phyloP scores from a whole-genome alignment of 495 filamentous ascomycete genomes.

The Aspergillus asperescens region DNA sequence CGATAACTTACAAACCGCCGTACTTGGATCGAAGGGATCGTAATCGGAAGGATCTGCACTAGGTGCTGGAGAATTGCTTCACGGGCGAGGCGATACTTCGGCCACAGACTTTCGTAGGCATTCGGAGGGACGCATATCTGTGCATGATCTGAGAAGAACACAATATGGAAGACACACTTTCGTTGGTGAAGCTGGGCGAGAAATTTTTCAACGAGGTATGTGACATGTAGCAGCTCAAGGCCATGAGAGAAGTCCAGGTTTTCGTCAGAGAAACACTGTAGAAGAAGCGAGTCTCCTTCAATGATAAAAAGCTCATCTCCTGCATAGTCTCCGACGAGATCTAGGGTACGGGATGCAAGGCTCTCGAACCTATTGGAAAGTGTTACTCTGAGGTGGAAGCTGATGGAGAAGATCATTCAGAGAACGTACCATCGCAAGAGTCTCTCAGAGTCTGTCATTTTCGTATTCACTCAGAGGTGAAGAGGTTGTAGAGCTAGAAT shows the following conservation, averaged over 20 bases:
- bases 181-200: conserved; percentile 52
- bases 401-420: background rate
- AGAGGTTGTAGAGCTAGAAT: no score
- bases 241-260: conserved; percentile 60
- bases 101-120: background rate
- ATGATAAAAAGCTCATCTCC: conserved; percentile 67
- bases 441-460: background rate
- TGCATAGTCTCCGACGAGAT: conserved; percentile 60
- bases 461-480: no score
- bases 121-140: conserved; percentile 13
- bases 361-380: conserved; percentile 16
- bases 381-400: background rate
- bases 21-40: conserved; percentile 33
- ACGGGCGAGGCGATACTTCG: conserved; percentile 58
- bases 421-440: background rate
- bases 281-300: conserved; percentile 67
- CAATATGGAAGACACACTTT: conserved; percentile 63
- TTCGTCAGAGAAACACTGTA: conserved; percentile 53
- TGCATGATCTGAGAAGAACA: conserved; percentile 53
- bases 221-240: conserved; percentile 67
- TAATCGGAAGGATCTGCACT: conserved; percentile 21
- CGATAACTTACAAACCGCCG: conserved; percentile 41
- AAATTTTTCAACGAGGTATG: conserved; percentile 61
- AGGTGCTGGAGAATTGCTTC: conserved; percentile 61
- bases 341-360: conserved; percentile 21